These are phyloP conservation scores for Apiosordaria backusii DNA, from an alignment of 495 filamentous ascomycete genomes.

Conservation along the genomic window DNA sequence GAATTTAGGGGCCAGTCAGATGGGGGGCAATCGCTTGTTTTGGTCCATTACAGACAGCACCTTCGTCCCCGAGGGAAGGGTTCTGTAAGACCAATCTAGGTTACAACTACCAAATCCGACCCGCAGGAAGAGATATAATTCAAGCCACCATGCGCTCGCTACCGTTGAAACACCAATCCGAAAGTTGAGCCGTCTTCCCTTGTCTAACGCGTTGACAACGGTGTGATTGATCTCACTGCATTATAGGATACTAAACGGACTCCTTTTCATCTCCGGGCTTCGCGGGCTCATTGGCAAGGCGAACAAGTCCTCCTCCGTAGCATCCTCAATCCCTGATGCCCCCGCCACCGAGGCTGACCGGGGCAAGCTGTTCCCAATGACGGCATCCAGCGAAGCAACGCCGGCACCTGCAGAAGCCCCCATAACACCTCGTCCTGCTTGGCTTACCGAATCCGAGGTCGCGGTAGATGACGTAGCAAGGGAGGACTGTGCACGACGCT, in stretches of 20 bases:
- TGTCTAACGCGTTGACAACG: too few species aligned
- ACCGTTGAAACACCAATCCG: too few species aligned
- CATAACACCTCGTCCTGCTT: neutral
- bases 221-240: neutral
- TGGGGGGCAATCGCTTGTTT: too few species aligned
- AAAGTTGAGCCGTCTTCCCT: too few species aligned
- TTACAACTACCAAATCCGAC: too few species aligned
- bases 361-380: constrained; percentile 37
- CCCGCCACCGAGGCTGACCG: constrained; percentile 22
- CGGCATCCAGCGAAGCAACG: constrained; percentile 45
- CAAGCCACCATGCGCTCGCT: too few species aligned
- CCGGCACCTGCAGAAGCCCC: constrained; percentile 21
- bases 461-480: constrained; percentile 9
- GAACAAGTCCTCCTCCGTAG: constrained; percentile 71
- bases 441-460: neutral
- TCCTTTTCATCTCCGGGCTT: constrained; percentile 72
- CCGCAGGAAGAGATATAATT: too few species aligned
- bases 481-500: constrained; percentile 14
- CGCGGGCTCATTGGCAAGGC: constrained; percentile 76
- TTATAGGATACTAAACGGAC: constrained; percentile 59
- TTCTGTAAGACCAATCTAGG: too few species aligned
- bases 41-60: neutral
- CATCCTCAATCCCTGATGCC: constrained; percentile 24
- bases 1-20: too few species aligned
- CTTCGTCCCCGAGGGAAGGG: neutral